Evolutionary conservation across 75 land plant genomes (phyloP), one percentile per base, ranked within the genome.

Genomic region (Cunninghamia lanceolata): DNA sequence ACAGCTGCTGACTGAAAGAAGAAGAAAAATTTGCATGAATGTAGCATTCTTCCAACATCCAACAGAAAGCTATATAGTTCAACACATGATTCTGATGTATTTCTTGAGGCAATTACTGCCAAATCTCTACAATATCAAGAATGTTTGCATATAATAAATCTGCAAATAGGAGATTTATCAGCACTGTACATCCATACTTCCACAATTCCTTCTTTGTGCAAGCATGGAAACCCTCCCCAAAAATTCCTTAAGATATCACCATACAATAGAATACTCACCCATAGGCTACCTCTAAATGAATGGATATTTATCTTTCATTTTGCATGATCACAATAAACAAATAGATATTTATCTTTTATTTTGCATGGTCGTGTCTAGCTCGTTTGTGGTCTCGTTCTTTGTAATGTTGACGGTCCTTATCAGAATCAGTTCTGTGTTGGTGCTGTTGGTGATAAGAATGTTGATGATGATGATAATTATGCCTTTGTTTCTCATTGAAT

Each of bases 341-440:
- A 32, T 34, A 32, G 53, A 50, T 50, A 47, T 47, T 50, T 50
- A 50, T 13, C 53, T 13, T 13, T 78, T 39, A 78, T 78, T 80
- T 80, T 80, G 82, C 82, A 80, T 80, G 82, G 30, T 80, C 82
- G n/a, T 80, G 82, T 52, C 50, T 80, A 43, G 6, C 82, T 43
- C 82, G 82, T 80, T 80, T 80, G 30, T 80, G 50, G 45, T 80
- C 82, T 80, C 82, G 82, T 13, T 80, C 82, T 45, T 80, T 80
- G 82, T 80, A 40, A 80, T 80, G 82, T 10, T 80, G 30, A 3
- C 47, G 82, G 30, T 80, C 82, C 82, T 45, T 80, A n/a, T 80
- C 82, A 80, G 82, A 47, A 80, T 80, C 82, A 28, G 46, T 40
- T 80, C 50, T 80, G 32, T 80, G 82, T 80, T 80, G 82, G 46